phyloP scores from a whole-genome alignment of 306 rosid species.

The Cucumis hystrix region DNA sequence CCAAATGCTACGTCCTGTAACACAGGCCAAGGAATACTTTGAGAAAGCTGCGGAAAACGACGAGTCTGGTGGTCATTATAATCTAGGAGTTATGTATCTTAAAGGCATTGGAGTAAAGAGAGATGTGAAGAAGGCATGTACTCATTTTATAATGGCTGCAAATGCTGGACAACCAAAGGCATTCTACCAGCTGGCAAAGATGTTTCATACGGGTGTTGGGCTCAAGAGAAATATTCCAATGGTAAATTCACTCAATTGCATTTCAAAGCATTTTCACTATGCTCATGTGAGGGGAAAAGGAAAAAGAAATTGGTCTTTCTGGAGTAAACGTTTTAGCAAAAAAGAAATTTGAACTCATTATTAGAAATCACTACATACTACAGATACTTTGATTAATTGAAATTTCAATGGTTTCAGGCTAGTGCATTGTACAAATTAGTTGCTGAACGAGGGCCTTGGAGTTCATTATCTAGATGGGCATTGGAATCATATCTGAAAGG shows the following conservation, averaged over 20 bases:
- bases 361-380: background rate
- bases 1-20: background rate
- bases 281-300: background rate
- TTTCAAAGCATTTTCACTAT: background rate
- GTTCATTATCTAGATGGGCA: slow-evolving; percentile 97
- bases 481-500: slow-evolving; percentile 87
- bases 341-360: background rate
- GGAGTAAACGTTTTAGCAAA: background rate
- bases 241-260: slow-evolving; percentile 29
- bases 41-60: slow-evolving; percentile 79
- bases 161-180: slow-evolving; percentile 94
- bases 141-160: slow-evolving; percentile 60
- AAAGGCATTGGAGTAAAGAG: slow-evolving; percentile 92
- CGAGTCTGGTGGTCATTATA: slow-evolving; percentile 80
- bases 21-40: slow-evolving; percentile 87
- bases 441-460: slow-evolving; percentile 99
- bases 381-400: background rate
- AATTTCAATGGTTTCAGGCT: slow-evolving; percentile 42
- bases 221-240: slow-evolving; percentile 64
- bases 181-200: slow-evolving; percentile 96
- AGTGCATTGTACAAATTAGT: slow-evolving; percentile 79
- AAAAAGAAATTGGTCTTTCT: background rate
- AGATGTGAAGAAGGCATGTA: slow-evolving; percentile 69
- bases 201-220: slow-evolving; percentile 92
- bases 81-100: slow-evolving; percentile 86